Evolutionary conservation across 2,329 filamentous ascomycete genomes (phyloP), one percentile per base, ranked within the genome.

Genomic region (Orbilia quercus): DNA sequence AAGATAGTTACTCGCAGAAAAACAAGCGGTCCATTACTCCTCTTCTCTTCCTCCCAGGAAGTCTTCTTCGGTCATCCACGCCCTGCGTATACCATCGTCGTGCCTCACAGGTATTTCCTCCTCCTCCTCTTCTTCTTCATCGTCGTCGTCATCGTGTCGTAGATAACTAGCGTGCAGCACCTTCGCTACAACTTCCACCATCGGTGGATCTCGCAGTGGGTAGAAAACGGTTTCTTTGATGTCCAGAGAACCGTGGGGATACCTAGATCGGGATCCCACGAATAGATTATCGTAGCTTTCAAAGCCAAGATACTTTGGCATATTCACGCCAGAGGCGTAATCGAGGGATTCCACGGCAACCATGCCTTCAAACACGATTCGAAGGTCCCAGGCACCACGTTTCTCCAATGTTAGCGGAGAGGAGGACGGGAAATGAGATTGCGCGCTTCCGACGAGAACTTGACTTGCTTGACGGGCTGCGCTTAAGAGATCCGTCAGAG

Each of bases 211-310:
- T 16, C 70, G 42, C 9, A 74, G 55, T 20, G 70, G 70, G 34
- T 66, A 74, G 45, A 74, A 74, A 4, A 67, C 63, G 14, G 70
- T 74, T 45, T 74, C 70, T 20, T 74, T 74, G 36, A 66, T 66
- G 48, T 74, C 70, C 62, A 74, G 44, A 9, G 59, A 65, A 3
- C 67, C 67, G 48, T 72, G 67, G 28, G 67, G 67, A 55, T 72
- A 72, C 20, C 59, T 22, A 4, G 59, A 65, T 14, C 67, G 40
- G 7, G 67, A 72, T 16, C 67, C 67, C 22, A 72, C 65, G 62
- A 74, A 74, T 20, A 74, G 12, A 50, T 67, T 67, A 31, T 66
- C 70, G 36, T 74, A 74, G 16, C 70, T 67, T 58, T 74, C 70
- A 28, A 74, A 74, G 11, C 70, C 70, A 2, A 74, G 44, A 18